Percentiles rank a stretch among this genome's conserved stretches.
Conservation (phyloP, 768 basidiomycete species). For the Pholiota microspora region DNA sequence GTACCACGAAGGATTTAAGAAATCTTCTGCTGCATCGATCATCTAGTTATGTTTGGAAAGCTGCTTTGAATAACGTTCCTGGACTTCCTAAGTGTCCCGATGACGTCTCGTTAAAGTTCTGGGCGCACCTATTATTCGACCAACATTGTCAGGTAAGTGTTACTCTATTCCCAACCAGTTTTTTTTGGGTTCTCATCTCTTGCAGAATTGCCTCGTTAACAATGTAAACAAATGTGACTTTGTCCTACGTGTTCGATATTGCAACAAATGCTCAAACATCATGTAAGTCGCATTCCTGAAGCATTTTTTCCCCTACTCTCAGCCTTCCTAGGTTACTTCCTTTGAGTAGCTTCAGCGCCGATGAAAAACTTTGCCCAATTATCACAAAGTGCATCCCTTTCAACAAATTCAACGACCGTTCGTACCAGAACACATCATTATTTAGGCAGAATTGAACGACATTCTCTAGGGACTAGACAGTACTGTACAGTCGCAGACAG, state of each 20-base stretch:
- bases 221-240: slow-evolving; percentile 25
- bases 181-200: background rate
- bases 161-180: background rate
- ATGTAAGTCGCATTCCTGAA: slow-evolving; percentile 10
- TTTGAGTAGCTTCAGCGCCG: too few species aligned
- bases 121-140: slow-evolving; percentile 1
- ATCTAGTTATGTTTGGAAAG: background rate
- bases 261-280: slow-evolving; percentile 23
- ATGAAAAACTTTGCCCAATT: slow-evolving; percentile 5
- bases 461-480: background rate
- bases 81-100: slow-evolving; percentile 2
- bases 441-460: too few species aligned
- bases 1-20: background rate
- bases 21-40: background rate
- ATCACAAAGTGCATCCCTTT: slow-evolving; percentile 10
- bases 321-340: background rate
- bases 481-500: slow-evolving; percentile 17
- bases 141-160: slow-evolving; percentile 20
- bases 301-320: too few species aligned
- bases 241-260: slow-evolving; percentile 23
- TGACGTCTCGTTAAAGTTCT: background rate
- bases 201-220: slow-evolving; percentile 20
- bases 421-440: too few species aligned
- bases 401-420: slow-evolving; percentile 7
- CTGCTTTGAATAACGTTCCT: background rate